Conservation (phyloP, 768 basidiomycete genomes). For the Naganishia randhawae region DNA sequence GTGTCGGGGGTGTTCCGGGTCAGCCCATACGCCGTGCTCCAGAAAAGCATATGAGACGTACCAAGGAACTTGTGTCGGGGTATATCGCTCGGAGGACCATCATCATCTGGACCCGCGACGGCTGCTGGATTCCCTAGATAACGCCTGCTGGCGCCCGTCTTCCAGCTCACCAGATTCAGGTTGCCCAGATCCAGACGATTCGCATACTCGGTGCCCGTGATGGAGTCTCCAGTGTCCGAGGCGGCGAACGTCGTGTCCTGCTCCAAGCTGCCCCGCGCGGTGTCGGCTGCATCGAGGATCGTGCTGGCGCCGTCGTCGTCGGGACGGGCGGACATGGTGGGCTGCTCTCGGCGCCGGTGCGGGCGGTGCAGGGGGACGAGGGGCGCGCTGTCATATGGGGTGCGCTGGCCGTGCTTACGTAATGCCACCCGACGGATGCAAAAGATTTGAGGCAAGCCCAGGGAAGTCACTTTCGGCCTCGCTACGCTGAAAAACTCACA, state of each 20-base stretch:
- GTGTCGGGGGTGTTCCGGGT: not conserved
- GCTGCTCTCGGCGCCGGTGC: not conserved
- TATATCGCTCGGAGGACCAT: too few relatives aligned
- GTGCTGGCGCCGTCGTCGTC: conserved; percentile 20
- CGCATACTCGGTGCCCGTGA: not conserved
- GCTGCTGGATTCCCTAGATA: conserved; percentile 2
- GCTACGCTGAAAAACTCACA: too few relatives aligned
- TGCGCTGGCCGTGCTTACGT: too few relatives aligned
- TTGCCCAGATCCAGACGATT: conserved; percentile 31
- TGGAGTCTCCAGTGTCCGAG: conserved; percentile 1
- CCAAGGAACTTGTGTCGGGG: conserved; percentile 6
- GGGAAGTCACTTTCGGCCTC: too few relatives aligned
- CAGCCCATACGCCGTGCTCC: not conserved
- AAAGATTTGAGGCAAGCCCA: conserved; percentile 15
- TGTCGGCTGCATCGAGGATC: conserved; percentile 7
- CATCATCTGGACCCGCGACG: not conserved
- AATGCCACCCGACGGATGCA: conserved; percentile 14
- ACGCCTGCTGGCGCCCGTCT: conserved; percentile 32
- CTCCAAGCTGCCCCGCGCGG: not conserved
- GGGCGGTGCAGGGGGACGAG: not conserved
- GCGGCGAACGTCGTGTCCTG: not conserved
- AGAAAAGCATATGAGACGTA: not conserved
- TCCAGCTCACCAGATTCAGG: conserved; percentile 48
- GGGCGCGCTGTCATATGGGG: too few relatives aligned
- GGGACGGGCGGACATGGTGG: not conserved